Percentiles rank a stretch among this genome's conserved stretches.
These are phyloP conservation scores for Pichia sp. DNA, from an alignment of 1,139 yeast species.

Conservation along the genomic window DNA sequence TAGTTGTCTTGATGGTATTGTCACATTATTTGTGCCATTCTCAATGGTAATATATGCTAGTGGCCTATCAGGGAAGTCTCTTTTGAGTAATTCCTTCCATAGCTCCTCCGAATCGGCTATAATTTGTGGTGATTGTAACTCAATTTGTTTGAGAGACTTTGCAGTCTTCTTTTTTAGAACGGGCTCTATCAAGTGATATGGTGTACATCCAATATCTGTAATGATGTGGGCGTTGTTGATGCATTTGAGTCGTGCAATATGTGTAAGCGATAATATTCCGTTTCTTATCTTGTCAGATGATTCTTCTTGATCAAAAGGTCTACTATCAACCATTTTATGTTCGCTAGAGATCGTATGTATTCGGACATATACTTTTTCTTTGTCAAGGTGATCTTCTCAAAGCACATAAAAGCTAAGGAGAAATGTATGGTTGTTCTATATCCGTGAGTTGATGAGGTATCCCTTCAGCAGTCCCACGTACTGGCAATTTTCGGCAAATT, in stretches of 20 bases:
- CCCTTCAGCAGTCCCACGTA: too few species aligned
- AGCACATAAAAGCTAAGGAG: too few species aligned
- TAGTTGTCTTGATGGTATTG: constrained; percentile 18
- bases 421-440: too few species aligned
- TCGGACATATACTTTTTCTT: too few species aligned
- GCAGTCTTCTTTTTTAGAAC: constrained; percentile 27
- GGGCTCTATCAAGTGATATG: constrained; percentile 29
- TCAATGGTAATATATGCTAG: constrained; percentile 7
- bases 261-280: constrained; percentile 22
- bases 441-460: too few species aligned
- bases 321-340: too few species aligned
- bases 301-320: too few species aligned
- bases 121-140: constrained; percentile 26
- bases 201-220: constrained; percentile 26
- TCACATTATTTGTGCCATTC: constrained; percentile 15
- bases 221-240: constrained; percentile 25
- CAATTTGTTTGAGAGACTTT: constrained; percentile 23
- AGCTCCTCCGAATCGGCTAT: constrained; percentile 21
- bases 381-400: too few species aligned
- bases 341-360: too few species aligned
- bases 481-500: too few species aligned
- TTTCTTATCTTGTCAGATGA: constrained; percentile 1
- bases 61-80: constrained; percentile 28
- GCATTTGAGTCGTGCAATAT: constrained; percentile 23
- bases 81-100: constrained; percentile 26